Evolutionary conservation across 2,329 filamentous ascomycete species (phyloP).

Genomic region (Zasmidium angulare): DNA sequence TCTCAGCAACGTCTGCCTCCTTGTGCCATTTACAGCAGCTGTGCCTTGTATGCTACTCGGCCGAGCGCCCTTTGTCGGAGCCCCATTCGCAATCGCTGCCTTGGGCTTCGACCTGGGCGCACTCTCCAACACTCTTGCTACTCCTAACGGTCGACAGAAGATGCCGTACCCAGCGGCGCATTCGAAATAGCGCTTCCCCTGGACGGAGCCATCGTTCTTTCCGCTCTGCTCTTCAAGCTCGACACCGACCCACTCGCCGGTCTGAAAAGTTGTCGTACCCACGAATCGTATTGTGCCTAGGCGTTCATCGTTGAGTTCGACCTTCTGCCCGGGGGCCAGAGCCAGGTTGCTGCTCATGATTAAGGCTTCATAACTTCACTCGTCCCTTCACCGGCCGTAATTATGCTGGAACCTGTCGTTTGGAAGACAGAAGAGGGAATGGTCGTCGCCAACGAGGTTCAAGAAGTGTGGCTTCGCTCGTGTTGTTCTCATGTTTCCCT

Average conservation of each 20-base stretch:
- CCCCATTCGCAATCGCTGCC: conserved; percentile 27
- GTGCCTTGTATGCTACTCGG: conserved; percentile 39
- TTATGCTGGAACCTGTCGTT: background rate
- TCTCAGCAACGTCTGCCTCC: conserved; percentile 29
- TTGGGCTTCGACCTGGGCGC: conserved; percentile 23
- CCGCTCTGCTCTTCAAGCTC: conserved; percentile 79
- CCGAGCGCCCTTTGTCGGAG: conserved; percentile 42
- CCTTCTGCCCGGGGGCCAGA: conserved; percentile 63
- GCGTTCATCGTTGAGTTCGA: conserved; percentile 77
- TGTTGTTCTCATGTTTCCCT: background rate
- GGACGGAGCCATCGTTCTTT: conserved; percentile 92
- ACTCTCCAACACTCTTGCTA: conserved; percentile 52
- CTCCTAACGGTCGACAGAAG: conserved; percentile 75
- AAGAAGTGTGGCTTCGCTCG: too few relatives aligned
- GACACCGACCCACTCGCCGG: conserved; percentile 84
- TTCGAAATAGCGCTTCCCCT: conserved; percentile 85
- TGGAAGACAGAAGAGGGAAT: too few relatives aligned
- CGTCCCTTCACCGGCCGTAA: background rate
- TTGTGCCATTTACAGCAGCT: conserved; percentile 24
- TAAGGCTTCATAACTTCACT: background rate
- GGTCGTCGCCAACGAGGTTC: too few relatives aligned
- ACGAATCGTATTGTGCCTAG: conserved; percentile 77
- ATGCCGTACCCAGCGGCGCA: conserved; percentile 72
- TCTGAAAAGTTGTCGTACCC: conserved; percentile 75
- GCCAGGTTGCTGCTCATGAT: conserved; percentile 31